Base-by-base conservation (phyloP, 192 early-diverging fungal genomes). In the Podila epigama region DNA sequence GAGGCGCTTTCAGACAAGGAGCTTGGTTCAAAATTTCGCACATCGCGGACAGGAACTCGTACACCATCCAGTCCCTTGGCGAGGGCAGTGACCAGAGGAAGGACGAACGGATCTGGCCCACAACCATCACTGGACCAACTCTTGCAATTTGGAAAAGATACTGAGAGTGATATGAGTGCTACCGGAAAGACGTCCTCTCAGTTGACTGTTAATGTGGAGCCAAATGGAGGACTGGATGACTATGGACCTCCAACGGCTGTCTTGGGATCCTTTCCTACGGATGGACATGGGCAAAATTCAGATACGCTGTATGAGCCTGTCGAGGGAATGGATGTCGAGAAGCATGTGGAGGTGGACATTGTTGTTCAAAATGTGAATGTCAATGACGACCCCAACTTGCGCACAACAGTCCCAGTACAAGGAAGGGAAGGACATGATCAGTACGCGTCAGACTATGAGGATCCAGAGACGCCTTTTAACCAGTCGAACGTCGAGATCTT, bases 1-100 rank as follows among this genome's bases (percentile, higher is more conserved):
- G 73, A 77, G 25, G 73, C 31, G 1, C 11, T 77, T 5, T 77
- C 73, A 16, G 73, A 77, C 40, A 77, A 64, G 40, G 73, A 77
- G 48, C 33, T 52, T 8, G 35, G 37, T 37, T 42, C 73, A 11
- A 77, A 63, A 27, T 56, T 64, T 54, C 66, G 73, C 39, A 60
- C 60, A 1, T 54, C 73, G 4, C 25, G 60, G 48, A 35, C 73
- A 37, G 66, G 66, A 15, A 58, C 65, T 1, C 66, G 73, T 5
- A 68, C 73, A 20, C 73, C 73, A 1, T 52, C 73, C 5, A 77
- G 73, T 50, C 73, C 73, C 4, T 29, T 77, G 13, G 72, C 72
- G 4, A 62, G 64, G 5, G 72, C 72, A 29, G 35, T 68, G 1
- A 64, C 73, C 31, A 55, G 40, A 34, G 51, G 71, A 33, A 28